A percentile compares a stretch with the other conserved stretches of the same genome.
phyloP scores from a whole-genome alignment of 2,329 filamentous ascomycete genomes.

The Albophoma yamanashiensis region DNA sequence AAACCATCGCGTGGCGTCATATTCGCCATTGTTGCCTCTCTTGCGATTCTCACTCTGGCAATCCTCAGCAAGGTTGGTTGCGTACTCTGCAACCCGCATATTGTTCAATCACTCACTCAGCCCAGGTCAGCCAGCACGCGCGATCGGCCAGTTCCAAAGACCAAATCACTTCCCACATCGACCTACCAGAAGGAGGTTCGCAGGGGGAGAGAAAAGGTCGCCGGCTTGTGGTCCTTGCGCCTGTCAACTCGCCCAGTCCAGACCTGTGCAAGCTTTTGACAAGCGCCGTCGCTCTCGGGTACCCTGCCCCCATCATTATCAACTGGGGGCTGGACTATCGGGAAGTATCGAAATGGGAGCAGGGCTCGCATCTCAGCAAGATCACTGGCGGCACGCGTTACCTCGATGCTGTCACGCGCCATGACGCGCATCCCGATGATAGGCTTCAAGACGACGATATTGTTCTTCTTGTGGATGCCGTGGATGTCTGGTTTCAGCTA shows the following conservation, averaged over 20 bases:
- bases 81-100: no score
- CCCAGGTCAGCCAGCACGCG: no score
- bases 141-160: no score
- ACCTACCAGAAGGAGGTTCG: no score
- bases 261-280: slow-evolving; percentile 15
- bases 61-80: no score
- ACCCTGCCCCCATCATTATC: slow-evolving; percentile 23
- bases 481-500: neutral
- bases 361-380: neutral
- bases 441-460: neutral
- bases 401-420: neutral
- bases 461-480: neutral
- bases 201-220: no score
- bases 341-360: neutral
- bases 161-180: no score
- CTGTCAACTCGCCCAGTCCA: neutral
- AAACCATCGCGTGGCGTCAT: no score
- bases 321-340: slow-evolving; percentile 25
- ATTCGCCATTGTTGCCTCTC: no score
- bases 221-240: neutral
- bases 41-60: no score
- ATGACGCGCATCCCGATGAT: neutral
- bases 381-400: neutral
- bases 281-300: slow-evolving; percentile 25
- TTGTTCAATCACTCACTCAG: no score